Conservation (phyloP, 371 early-diverging fungal species). For the Apophysomyces elegans region DNA sequence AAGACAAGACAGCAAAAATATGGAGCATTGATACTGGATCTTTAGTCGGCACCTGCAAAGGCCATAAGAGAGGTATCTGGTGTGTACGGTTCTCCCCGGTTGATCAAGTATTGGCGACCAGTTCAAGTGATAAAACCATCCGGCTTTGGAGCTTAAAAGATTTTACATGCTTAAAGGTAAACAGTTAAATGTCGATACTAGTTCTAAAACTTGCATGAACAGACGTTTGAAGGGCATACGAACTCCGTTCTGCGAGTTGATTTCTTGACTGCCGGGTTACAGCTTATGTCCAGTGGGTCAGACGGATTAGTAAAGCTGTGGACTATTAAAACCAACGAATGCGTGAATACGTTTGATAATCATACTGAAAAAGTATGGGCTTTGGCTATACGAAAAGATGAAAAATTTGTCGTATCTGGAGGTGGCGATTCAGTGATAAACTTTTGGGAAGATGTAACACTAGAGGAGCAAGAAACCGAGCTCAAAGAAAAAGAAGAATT, state of each 20-base stretch:
- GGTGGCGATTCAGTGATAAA: constrained; percentile 90
- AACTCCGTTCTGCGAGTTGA: constrained; percentile 88
- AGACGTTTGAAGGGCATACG: constrained; percentile 96
- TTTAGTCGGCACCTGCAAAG: constrained; percentile 83
- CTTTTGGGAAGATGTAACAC: constrained; percentile 92
- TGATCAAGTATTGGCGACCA: constrained; percentile 89
- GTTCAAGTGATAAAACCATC: constrained; percentile 93
- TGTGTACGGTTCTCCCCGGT: constrained; percentile 87
- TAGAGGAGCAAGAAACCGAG: constrained; percentile 76
- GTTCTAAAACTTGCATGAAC: not conserved
- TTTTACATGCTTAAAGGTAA: constrained; percentile 81
- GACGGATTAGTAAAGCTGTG: constrained; percentile 96
- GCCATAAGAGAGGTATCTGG: constrained; percentile 97
- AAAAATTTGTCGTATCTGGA: constrained; percentile 81
- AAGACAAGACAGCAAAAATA: constrained; percentile 96
- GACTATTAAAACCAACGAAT: constrained; percentile 90
- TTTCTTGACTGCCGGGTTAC: constrained; percentile 88
- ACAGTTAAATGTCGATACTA: not conserved
- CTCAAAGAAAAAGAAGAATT: constrained; percentile 70
- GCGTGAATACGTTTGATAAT: constrained; percentile 88
- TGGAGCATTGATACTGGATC: constrained; percentile 91
- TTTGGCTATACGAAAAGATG: constrained; percentile 74
- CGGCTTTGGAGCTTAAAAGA: constrained; percentile 93
- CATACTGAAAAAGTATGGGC: constrained; percentile 97
- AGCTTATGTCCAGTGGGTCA: constrained; percentile 85